Evolutionary conservation across 2,329 filamentous ascomycete genomes (phyloP).

Genomic region (Ascochyta fabae): DNA sequence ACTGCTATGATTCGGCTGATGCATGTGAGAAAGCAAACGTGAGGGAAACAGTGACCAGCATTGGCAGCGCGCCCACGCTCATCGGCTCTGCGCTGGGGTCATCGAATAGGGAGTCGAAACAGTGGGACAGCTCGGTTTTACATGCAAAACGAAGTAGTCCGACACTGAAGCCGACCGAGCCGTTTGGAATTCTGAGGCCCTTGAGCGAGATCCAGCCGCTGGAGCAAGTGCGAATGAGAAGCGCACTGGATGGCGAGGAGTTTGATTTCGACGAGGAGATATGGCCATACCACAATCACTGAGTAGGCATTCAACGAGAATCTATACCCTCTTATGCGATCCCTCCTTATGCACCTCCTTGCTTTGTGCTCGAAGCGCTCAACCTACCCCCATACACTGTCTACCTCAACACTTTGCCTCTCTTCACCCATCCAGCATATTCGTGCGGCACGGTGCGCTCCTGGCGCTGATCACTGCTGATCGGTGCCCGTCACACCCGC

Average conservation of each 20-base stretch:
- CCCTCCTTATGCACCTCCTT: not conserved
- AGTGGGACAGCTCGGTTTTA: constrained; percentile 7
- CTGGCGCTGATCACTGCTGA: not conserved
- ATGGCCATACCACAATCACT: constrained; percentile 9
- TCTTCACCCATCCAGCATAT: no score
- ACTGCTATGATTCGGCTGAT: constrained; percentile 34
- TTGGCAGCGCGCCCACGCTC: constrained; percentile 44
- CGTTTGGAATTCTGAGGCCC: constrained; percentile 20
- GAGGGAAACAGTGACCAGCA: constrained; percentile 41
- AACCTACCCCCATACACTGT: no score
- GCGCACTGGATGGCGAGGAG: constrained; percentile 17
- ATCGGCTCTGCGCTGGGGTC: constrained; percentile 15
- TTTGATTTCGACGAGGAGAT: constrained; percentile 9
- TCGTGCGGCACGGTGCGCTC: not conserved
- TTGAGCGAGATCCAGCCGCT: constrained; percentile 31
- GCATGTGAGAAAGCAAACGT: constrained; percentile 44
- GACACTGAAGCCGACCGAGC: constrained; percentile 19
- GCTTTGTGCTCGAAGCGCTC: not conserved
- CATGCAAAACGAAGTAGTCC: constrained; percentile 19
- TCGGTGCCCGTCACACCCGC: not conserved
- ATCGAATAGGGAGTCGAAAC: constrained; percentile 17
- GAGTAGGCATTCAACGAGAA: not conserved
- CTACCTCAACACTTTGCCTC: no score
- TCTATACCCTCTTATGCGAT: no score
- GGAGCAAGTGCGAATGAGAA: constrained; percentile 30